Evolutionary conservation across 1,284 basidiomycete genomes (phyloP), one percentile per base, ranked within the genome.

Genomic region (Cutaneotrichosporon arboriforme): DNA sequence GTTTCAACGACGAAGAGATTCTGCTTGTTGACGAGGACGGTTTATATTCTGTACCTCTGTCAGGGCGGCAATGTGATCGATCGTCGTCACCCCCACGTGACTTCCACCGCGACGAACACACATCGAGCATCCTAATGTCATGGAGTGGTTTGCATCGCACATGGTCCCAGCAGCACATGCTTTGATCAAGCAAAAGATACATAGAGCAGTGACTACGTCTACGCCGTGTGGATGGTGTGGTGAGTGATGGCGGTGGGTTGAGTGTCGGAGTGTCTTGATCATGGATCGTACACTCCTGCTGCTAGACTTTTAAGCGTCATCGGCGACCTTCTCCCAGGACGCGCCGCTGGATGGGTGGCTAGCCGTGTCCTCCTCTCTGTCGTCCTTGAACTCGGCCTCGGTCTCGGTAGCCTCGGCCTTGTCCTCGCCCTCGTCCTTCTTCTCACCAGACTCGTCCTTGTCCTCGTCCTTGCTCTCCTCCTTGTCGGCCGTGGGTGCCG

Each of bases 311-410:
- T 57, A 52, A n/a, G 43, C 43, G 21, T 57, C 51, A 36, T 57
- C 39, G 48, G 22, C 34, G 26, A 59, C 54, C 36, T 49, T 51
- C 39, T 59, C 57, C 57, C 57, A 59, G 40, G 49, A 51, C 22
- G 56, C 56, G 17, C 56, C 56, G 46, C 46, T 48, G 45, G 46
- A 46, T 18, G 45, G 52, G n/a, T 31, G 44, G 8, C 18, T 33
- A 23, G 50, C 54, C 10, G 37, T 33, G 21, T 39, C 46, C 20
- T 39, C 46, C 46, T 54, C 45, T 31, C 26, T 31, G 17, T 46
- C 45, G 36, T 46, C 46, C 46, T 51, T 49, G 21, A 10, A 40
- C 37, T 38, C 46, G n/a, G 41, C 5, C 26, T 51, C 54, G 21
- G 8, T 41, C 37, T 38, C 46, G n/a, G 41, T 45, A 12, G 21